Base-by-base conservation (phyloP, 495 filamentous ascomycete species). In the Melanomma pulvis-pyrius region DNA sequence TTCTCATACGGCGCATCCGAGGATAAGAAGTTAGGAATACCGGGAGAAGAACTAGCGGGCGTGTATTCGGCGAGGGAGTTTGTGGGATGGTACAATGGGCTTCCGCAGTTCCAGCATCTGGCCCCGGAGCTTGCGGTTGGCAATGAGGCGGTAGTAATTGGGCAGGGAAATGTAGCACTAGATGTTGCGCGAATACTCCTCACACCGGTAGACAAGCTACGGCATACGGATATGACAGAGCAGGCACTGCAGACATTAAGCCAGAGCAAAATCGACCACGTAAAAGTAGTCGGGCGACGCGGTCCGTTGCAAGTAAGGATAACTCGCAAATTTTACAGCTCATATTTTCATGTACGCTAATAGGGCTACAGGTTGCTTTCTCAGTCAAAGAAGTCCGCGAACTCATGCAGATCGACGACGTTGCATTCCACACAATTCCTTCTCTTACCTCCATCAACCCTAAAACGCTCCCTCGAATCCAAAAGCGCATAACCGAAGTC, bases 1-100 rank as follows among this genome's bases (percentile, higher is more conserved):
- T 96, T 98, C 74, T 88, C 94, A 17, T 98, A 97, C 70, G 94
- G 94, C 22, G 92, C 96, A 0, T 87, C 90, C 1, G 83, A 90
- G 74, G 94, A 98, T 76, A 85, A 87, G 61, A 84, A 79, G 12
- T 81, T 98, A 0, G 86, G 83, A 0, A 90, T 98, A 46, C 87
- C 89, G 0, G 91, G 93, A n/a, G 94, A 98, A 71, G 79, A 87
- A 15, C 69, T 91, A 34, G 79, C 80, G 12, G 91, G 91, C 44
- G 87, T 98, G 36, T 88, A 91, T 77, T 96, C 92, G 17, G 94
- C 94, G 2, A 85, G 94, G 7, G 90, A 91, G 53, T 98, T 98
- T 76, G 96, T 98, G 6, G 94, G 93, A 17, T 98, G 94, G 94
- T 98, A 98, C 77, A 98, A 98, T 73, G 93, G 96, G 19, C 82